phyloP scores from a whole-genome alignment of 1,284 basidiomycete genomes.

The Psilocybe mexicana region DNA sequence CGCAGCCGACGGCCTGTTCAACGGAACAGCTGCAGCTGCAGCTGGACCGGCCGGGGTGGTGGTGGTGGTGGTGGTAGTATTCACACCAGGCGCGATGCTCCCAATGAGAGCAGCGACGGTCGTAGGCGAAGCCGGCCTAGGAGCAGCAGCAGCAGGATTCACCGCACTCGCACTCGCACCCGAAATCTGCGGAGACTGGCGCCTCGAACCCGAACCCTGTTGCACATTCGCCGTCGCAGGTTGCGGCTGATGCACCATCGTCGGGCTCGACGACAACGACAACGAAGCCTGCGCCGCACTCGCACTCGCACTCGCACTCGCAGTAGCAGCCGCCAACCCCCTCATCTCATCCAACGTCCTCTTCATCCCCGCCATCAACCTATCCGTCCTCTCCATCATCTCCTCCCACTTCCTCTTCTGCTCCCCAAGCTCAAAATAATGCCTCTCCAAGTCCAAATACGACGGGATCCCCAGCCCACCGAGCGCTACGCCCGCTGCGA shows the following conservation, averaged over 20 bases:
- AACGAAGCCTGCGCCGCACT: too few species aligned
- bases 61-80: too few species aligned
- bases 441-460: slow-evolving; percentile 66
- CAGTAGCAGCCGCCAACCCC: slow-evolving; percentile 25
- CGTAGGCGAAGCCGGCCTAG: neutral
- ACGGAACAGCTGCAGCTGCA: slow-evolving; percentile 16
- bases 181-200: slow-evolving; percentile 14
- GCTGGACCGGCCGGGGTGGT: slow-evolving; percentile 2
- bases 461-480: slow-evolving; percentile 42
- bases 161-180: neutral
- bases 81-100: too few species aligned
- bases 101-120: too few species aligned
- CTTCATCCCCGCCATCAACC: slow-evolving; percentile 68
- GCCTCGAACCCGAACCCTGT: slow-evolving; percentile 7
- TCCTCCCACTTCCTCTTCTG: slow-evolving; percentile 65
- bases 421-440: slow-evolving; percentile 63
- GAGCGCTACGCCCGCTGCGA: slow-evolving; percentile 35
- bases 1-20: slow-evolving; percentile 12
- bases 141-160: slow-evolving; percentile 9
- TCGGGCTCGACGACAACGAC: neutral
- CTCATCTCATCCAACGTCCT: slow-evolving; percentile 74
- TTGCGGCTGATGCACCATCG: slow-evolving; percentile 7
- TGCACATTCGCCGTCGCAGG: neutral
- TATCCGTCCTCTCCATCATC: slow-evolving; percentile 70
- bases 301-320: too few species aligned